phyloP scores from a whole-genome alignment of 164 flowering plant species.

The Magnolia kwangsiensis region DNA sequence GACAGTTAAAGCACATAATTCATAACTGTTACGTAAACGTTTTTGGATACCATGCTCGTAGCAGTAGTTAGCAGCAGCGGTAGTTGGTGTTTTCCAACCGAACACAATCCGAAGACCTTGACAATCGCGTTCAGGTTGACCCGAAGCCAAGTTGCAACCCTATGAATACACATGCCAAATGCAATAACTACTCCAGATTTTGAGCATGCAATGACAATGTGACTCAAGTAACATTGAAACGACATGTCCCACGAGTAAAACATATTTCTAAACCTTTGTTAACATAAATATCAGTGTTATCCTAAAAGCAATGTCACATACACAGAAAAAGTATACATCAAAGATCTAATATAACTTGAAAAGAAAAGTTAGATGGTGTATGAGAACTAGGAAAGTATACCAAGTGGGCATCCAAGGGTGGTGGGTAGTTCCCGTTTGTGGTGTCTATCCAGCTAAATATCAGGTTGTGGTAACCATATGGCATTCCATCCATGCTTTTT shows the following conservation, averaged over 20 bases:
- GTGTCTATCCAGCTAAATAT: slow-evolving; percentile 99
- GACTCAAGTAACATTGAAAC: background rate
- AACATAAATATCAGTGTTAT: background rate
- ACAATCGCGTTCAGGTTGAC: too few species aligned
- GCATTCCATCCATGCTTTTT: slow-evolving; percentile 65
- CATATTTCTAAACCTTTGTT: background rate
- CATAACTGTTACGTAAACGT: too few species aligned
- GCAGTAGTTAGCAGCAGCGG: too few species aligned
- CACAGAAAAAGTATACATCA: background rate
- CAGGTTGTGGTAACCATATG: slow-evolving; percentile 94
- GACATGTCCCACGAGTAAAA: too few species aligned
- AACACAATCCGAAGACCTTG: too few species aligned
- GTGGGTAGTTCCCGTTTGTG: slow-evolving; percentile 67
- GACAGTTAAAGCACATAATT: too few species aligned
- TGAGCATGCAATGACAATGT: background rate
- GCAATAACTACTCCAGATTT: background rate
- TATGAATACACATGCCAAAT: background rate
- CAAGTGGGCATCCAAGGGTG: slow-evolving; percentile 93
- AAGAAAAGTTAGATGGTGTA: background rate
- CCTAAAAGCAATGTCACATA: background rate
- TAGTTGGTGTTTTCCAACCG: too few species aligned
- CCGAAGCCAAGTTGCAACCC: background rate
- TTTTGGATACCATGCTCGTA: too few species aligned
- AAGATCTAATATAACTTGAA: background rate
- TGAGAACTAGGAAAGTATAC: slow-evolving; percentile 30